Evolutionary conservation across 1,284 basidiomycete species (phyloP).

Genomic region (Sphaerobolus stellatus): DNA sequence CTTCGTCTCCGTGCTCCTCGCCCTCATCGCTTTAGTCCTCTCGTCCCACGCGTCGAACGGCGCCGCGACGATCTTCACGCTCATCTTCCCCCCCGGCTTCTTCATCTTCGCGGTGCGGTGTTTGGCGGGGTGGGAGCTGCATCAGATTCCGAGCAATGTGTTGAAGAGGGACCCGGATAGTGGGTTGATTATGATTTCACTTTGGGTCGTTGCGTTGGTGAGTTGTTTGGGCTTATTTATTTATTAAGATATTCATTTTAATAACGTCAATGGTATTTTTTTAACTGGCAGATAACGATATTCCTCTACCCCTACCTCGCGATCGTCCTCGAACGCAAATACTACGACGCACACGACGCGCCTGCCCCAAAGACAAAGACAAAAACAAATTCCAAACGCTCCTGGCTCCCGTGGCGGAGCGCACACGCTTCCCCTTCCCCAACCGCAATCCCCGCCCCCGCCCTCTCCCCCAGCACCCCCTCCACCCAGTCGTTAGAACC

Average conservation of each 20-base stretch:
- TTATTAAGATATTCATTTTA: no score
- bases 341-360: slow-evolving; percentile 61
- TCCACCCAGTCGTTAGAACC: no score
- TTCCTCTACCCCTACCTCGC: slow-evolving; percentile 72
- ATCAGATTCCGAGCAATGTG: slow-evolving; percentile 50
- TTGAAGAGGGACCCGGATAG: slow-evolving; percentile 59
- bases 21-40: slow-evolving; percentile 66
- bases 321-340: slow-evolving; percentile 52
- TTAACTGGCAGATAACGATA: slow-evolving; percentile 56
- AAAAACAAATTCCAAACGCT: no score
- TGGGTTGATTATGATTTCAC: slow-evolving; percentile 53
- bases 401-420: no score
- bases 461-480: no score
- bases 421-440: slow-evolving; percentile 25
- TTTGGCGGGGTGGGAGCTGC: slow-evolving; percentile 65
- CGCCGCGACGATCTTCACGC: slow-evolving; percentile 57
- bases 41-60: slow-evolving; percentile 43
- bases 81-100: slow-evolving; percentile 74
- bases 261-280: background rate
- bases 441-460: no score
- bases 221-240: slow-evolving; percentile 7
- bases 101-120: slow-evolving; percentile 58
- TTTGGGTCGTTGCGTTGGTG: slow-evolving; percentile 65
- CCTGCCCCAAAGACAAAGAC: no score
- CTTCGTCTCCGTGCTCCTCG: slow-evolving; percentile 62